Evolutionary conservation across 2,329 filamentous ascomycete species (phyloP).

Genomic region (Stemphylium lycopersici): DNA sequence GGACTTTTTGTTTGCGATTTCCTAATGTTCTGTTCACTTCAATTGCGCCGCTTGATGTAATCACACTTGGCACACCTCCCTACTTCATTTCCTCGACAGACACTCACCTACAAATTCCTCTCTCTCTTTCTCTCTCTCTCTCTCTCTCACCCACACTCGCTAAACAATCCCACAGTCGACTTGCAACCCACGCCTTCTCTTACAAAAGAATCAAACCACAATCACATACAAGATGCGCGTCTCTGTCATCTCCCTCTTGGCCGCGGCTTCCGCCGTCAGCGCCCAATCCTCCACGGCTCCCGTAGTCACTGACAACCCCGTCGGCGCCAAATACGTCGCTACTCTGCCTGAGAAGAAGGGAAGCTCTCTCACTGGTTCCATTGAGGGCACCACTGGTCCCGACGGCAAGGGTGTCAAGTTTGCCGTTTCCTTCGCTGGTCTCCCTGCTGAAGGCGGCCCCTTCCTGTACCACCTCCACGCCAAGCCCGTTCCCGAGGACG

Average conservation of each 20-base stretch:
- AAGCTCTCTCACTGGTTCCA: constrained; percentile 43
- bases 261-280: constrained; percentile 35
- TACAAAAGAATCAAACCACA: constrained; percentile 10
- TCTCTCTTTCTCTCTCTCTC: constrained; percentile 3
- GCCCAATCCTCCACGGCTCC: constrained; percentile 44
- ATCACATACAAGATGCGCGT: constrained; percentile 40
- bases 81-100: constrained; percentile 6
- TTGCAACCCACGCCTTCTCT: constrained; percentile 10
- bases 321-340: constrained; percentile 49
- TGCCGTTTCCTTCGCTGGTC: constrained; percentile 48
- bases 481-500: constrained; percentile 48
- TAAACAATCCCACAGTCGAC: constrained; percentile 15
- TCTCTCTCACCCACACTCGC: constrained; percentile 9
- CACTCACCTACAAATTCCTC: constrained; percentile 3
- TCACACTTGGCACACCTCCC: constrained; percentile 4
- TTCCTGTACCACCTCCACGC: constrained; percentile 57
- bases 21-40: constrained; percentile 1
- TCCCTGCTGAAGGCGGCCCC: constrained; percentile 52
- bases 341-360: constrained; percentile 42
- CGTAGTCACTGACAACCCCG: constrained; percentile 46
- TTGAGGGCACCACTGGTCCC: constrained; percentile 40
- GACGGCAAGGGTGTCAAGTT: constrained; percentile 51
- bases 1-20: constrained; percentile 8
- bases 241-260: constrained; percentile 37
- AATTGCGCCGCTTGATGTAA: constrained; percentile 10